phyloP scores from a whole-genome alignment of 257 asterid genomes.

The Solanum arcanum region DNA sequence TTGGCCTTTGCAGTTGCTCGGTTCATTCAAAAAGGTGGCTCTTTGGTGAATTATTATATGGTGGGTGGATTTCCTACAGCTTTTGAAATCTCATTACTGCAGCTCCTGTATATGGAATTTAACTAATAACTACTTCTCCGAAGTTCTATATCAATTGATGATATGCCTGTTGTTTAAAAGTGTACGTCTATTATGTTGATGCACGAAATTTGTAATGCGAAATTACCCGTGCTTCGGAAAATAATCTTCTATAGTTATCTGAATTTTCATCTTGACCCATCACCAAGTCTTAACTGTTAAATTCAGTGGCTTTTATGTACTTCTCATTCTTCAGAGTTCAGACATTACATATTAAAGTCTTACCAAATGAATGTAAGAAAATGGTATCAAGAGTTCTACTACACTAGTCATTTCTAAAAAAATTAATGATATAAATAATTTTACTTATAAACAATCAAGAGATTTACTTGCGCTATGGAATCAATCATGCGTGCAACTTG shows the following conservation, averaged over 20 bases:
- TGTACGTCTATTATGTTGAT: not conserved
- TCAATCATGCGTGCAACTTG: not conserved
- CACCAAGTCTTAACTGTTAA: not conserved
- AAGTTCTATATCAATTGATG: not conserved
- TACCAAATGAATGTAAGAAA: not conserved
- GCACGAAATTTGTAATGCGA: not conserved
- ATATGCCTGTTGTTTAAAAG: not conserved
- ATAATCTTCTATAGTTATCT: not conserved
- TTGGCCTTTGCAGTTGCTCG: constrained; percentile 87
- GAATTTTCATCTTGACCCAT: not conserved
- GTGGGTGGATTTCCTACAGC: constrained; percentile 14
- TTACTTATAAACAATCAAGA: not conserved
- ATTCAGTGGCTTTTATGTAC: not conserved
- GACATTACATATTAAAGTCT: not conserved
- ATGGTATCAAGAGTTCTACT: not conserved
- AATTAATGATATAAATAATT: not conserved
- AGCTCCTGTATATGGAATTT: not conserved
- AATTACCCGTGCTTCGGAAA: not conserved
- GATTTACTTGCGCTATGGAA: not conserved
- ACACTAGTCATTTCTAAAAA: not conserved
- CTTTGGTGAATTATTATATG: constrained; percentile 91
- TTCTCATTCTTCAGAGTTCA: not conserved
- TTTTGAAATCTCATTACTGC: not conserved
- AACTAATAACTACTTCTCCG: not conserved
- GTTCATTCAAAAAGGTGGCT: constrained; percentile 93